Evolutionary conservation across 192 early-diverging fungal genomes (phyloP).

Genomic region (Rhizoclosmatium globosum): DNA sequence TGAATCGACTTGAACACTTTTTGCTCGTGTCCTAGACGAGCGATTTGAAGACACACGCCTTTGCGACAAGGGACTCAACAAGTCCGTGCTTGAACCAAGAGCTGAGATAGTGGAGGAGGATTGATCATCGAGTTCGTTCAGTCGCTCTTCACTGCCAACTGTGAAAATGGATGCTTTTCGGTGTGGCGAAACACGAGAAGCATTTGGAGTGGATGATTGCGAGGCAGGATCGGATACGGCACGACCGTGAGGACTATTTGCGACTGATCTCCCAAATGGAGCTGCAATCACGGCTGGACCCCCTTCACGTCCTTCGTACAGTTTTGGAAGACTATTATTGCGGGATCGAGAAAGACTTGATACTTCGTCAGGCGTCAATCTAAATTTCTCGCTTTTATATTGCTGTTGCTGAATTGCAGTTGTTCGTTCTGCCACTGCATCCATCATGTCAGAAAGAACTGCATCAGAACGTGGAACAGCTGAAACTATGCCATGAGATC

Average conservation of each 20-base stretch:
- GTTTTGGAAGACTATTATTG: neutral
- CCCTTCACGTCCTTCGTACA: too few relatives aligned
- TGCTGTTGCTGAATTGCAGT: neutral
- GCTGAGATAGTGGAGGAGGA: neutral
- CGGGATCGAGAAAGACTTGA: neutral
- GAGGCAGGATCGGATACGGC: neutral
- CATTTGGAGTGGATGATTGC: neutral
- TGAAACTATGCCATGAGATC: too few relatives aligned
- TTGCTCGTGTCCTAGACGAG: neutral
- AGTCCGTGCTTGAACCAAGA: neutral
- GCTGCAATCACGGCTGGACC: too few relatives aligned
- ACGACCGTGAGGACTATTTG: neutral
- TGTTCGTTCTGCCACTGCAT: conserved; percentile 14
- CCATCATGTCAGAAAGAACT: neutral
- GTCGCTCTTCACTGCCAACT: conserved; percentile 17
- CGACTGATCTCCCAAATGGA: neutral
- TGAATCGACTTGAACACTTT: neutral
- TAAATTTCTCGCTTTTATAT: neutral
- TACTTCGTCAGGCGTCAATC: neutral
- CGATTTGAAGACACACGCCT: neutral
- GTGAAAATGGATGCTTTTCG: conserved; percentile 25
- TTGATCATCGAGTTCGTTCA: neutral
- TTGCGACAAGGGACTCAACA: neutral
- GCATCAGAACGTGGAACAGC: too few relatives aligned
- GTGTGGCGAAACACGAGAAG: neutral